phyloP scores from a whole-genome alignment of 768 basidiomycete genomes.

The Amanita phalloides region DNA sequence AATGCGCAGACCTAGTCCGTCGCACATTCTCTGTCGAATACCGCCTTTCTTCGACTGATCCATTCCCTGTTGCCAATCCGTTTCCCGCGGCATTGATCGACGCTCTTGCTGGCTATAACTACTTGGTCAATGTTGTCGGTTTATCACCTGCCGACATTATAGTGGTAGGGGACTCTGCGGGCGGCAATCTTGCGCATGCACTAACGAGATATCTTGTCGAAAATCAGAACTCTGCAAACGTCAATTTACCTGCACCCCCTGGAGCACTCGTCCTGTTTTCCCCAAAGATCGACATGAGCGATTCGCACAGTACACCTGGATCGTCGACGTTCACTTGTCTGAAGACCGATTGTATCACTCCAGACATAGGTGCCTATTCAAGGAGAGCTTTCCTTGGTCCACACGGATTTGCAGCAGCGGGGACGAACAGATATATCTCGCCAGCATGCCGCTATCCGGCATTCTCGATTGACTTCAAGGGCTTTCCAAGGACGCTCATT shows the following conservation, averaged over 20 bases:
- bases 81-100: constrained; percentile 49
- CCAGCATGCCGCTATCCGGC: constrained; percentile 27
- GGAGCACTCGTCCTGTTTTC: constrained; percentile 19
- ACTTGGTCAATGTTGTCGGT: constrained; percentile 32
- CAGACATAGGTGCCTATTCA: constrained; percentile 11
- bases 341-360: background rate
- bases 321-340: background rate
- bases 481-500: constrained; percentile 41
- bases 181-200: constrained; percentile 35
- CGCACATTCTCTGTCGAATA: constrained; percentile 56
- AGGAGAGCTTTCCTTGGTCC: constrained; percentile 27
- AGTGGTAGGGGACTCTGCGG: constrained; percentile 43
- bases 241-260: constrained; percentile 13
- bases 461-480: constrained; percentile 24
- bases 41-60: constrained; percentile 41
- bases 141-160: constrained; percentile 33
- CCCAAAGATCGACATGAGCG: constrained; percentile 7
- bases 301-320: background rate
- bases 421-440: constrained; percentile 35
- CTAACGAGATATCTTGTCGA: constrained; percentile 25
- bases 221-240: constrained; percentile 15
- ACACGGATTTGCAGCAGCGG: constrained; percentile 25
- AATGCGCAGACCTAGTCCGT: constrained; percentile 30
- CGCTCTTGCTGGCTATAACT: constrained; percentile 36
- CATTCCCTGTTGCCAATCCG: constrained; percentile 24